A percentile compares a stretch with the other conserved stretches of the same genome.
Conservation (phyloP, 78 protist genomes). For the Chrysochromulina tobinii region DNA sequence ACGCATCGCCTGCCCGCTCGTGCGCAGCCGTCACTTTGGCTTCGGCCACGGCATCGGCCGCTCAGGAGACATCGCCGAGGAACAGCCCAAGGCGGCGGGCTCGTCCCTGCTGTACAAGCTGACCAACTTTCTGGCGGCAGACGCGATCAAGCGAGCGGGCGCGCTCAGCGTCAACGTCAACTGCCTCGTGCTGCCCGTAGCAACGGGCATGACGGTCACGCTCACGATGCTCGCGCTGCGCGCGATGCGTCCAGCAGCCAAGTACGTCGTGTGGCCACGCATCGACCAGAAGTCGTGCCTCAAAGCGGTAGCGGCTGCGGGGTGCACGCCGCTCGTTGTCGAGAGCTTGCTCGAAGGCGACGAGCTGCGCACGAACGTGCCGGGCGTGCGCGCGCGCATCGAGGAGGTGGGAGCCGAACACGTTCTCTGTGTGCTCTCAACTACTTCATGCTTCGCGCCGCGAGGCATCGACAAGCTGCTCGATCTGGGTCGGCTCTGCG, state of each 20-base stretch:
- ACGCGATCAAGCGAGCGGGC: conserved; percentile 59
- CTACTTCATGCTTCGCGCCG: conserved; percentile 98
- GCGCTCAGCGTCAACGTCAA: neutral
- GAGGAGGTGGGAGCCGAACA: conserved; percentile 57
- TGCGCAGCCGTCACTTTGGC: conserved; percentile 64
- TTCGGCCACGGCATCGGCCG: conserved; percentile 89
- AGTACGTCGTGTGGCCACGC: conserved; percentile 93
- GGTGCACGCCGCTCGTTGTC: conserved; percentile 38
- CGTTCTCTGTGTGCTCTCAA: conserved; percentile 86
- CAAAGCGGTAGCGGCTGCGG: conserved; percentile 4
- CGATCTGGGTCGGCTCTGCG: conserved; percentile 83
- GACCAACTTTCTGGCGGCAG: conserved; percentile 64
- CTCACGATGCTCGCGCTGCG: conserved; percentile 75
- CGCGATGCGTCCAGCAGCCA: neutral
- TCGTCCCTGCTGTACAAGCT: conserved; percentile 89
- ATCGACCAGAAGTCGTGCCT: conserved; percentile 81
- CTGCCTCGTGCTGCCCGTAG: conserved; percentile 84
- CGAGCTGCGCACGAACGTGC: conserved; percentile 40
- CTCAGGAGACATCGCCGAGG: conserved; percentile 92
- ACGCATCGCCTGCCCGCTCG: conserved; percentile 76
- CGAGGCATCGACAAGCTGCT: conserved; percentile 87
- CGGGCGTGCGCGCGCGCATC: neutral
- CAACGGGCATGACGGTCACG: conserved; percentile 96
- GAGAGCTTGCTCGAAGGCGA: conserved; percentile 68
- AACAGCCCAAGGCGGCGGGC: conserved; percentile 99